phyloP scores from a whole-genome alignment of 164 flowering plant genomes.

The Chimonanthus salicifolius region DNA sequence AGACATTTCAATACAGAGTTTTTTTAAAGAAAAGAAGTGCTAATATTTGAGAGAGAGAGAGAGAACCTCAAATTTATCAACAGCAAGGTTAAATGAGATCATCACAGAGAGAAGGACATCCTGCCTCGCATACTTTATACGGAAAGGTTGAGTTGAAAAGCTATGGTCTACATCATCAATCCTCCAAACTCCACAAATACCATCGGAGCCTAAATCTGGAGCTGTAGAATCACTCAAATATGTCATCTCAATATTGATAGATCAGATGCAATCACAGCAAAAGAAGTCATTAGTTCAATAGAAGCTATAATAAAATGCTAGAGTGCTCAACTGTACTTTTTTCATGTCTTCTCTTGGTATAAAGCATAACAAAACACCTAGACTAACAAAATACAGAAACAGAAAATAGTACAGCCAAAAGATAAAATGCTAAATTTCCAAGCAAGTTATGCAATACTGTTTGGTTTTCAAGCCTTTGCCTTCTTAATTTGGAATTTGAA shows the following conservation, averaged over 20 bases:
- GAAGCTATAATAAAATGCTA: not conserved
- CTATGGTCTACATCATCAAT: constrained; percentile 90
- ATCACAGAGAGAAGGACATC: constrained; percentile 81
- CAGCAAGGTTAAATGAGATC: constrained; percentile 76
- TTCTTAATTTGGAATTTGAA: no score
- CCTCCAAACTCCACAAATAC: constrained; percentile 70
- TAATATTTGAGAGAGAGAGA: not conserved
- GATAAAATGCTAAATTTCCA: no score
- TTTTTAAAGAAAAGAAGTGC: no score
- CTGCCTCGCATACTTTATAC: constrained; percentile 95
- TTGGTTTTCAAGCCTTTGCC: no score
- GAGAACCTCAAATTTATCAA: constrained; percentile 52
- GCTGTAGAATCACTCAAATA: constrained; percentile 43
- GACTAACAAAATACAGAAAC: not conserved
- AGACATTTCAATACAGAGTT: no score
- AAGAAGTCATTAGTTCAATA: not conserved
- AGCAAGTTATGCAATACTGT: no score
- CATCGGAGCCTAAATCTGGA: constrained; percentile 63
- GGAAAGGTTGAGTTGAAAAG: constrained; percentile 89
- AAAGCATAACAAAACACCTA: not conserved
- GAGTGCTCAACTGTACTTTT: not conserved
- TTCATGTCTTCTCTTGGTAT: not conserved
- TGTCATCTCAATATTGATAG: not conserved
- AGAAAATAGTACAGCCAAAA: not conserved
- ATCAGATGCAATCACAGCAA: not conserved